Evolutionary conservation across 2,329 filamentous ascomycete genomes (phyloP).

Genomic region (Colletotrichum shisoi): DNA sequence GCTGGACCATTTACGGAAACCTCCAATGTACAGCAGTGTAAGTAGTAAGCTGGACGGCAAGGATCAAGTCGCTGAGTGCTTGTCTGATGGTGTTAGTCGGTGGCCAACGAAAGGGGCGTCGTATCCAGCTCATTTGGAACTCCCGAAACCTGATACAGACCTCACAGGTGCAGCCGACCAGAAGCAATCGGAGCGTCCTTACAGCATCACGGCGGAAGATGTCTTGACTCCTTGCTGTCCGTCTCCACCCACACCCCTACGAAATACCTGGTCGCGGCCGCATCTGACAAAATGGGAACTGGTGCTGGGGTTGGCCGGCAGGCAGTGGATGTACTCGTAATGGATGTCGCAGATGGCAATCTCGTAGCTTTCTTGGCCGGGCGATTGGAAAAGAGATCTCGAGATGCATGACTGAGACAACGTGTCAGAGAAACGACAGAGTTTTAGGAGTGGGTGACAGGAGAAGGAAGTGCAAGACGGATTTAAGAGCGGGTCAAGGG

Average conservation of each 20-base stretch:
- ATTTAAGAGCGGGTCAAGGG: slow-evolving; percentile 18
- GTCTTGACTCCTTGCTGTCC: background rate
- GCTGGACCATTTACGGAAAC: background rate
- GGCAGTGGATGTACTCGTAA: background rate
- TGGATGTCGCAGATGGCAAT: slow-evolving; percentile 24
- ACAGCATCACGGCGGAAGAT: background rate
- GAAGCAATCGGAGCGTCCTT: slow-evolving; percentile 2
- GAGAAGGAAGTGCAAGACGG: slow-evolving; percentile 28
- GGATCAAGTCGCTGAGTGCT: background rate
- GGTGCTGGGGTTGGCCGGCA: slow-evolving; percentile 17
- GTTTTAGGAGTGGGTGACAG: slow-evolving; percentile 14
- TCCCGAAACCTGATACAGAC: slow-evolving; percentile 11
- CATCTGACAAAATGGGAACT: background rate
- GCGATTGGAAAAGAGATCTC: slow-evolving; percentile 26
- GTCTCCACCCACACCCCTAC: slow-evolving; percentile 1
- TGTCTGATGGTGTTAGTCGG: slow-evolving; percentile 5
- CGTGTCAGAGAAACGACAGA: slow-evolving; percentile 35
- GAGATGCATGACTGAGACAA: slow-evolving; percentile 36
- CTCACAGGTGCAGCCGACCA: background rate
- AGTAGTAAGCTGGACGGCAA: background rate
- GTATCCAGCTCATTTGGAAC: slow-evolving; percentile 1
- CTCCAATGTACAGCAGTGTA: too few relatives aligned
- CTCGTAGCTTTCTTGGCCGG: slow-evolving; percentile 4
- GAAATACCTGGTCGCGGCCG: slow-evolving; percentile 4
- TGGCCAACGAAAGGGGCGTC: background rate